Conservation (phyloP, 2,329 filamentous ascomycete genomes). For the Karstenula rhodostoma region DNA sequence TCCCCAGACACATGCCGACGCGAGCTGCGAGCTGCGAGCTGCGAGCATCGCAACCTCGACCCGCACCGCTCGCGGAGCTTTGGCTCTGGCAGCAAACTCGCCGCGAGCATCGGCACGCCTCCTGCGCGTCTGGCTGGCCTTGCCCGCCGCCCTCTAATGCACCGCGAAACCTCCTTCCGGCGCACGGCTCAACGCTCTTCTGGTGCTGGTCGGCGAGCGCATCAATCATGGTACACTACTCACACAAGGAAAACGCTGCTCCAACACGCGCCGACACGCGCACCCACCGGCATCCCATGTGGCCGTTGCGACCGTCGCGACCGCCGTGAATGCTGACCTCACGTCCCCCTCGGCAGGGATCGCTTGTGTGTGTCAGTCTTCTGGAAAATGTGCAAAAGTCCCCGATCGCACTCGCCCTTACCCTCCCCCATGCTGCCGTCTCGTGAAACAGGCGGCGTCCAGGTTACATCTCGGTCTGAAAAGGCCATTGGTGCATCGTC, state of each 20-base stretch:
- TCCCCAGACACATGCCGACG: too few relatives aligned
- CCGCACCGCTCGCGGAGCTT: background rate
- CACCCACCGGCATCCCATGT: constrained; percentile 14
- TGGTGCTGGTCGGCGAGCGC: constrained; percentile 14
- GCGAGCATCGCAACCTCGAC: background rate
- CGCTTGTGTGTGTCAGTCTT: constrained; percentile 19
- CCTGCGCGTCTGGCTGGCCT: constrained; percentile 40
- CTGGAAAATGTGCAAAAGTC: constrained; percentile 24
- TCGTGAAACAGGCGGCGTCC: constrained; percentile 45
- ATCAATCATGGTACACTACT: background rate
- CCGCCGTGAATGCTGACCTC: constrained; percentile 21
- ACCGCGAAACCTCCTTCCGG: constrained; percentile 27
- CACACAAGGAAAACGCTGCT: background rate
- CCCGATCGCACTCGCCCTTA: constrained; percentile 16
- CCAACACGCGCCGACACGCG: constrained; percentile 9
- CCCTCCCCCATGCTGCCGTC: constrained; percentile 22
- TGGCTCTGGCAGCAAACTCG: background rate
- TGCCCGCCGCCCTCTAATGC: constrained; percentile 19
- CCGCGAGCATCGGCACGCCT: constrained; percentile 21
- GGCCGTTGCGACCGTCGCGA: constrained; percentile 18
- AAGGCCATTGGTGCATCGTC: constrained; percentile 36
- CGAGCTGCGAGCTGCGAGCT: too few relatives aligned
- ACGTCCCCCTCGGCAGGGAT: constrained; percentile 26
- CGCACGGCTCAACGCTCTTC: constrained; percentile 18
- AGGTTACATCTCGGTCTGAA: constrained; percentile 24